These are phyloP conservation scores for Monilinia polystroma DNA, from an alignment of 2,329 filamentous ascomycete genomes.

Conservation along the genomic window DNA sequence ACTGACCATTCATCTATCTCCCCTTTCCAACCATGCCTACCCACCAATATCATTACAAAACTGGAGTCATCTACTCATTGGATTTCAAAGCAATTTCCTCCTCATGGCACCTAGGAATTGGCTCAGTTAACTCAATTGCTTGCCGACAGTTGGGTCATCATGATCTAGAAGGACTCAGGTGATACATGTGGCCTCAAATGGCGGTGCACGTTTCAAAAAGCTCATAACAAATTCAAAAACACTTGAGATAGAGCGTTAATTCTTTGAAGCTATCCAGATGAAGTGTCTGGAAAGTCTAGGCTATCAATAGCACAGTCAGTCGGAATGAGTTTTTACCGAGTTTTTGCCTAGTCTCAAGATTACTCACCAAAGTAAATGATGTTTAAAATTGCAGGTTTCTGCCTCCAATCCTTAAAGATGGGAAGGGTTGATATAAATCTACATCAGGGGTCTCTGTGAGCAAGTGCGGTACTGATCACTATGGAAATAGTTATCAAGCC, in stretches of 20 bases:
- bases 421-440: background rate
- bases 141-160: conserved; percentile 2
- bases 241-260: background rate
- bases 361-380: too few species aligned
- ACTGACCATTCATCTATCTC: background rate
- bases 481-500: background rate
- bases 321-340: background rate
- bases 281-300: background rate
- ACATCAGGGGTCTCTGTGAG: background rate
- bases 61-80: background rate
- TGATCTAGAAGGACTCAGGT: background rate
- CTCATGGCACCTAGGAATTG: background rate
- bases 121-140: background rate
- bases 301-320: background rate
- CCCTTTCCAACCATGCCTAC: background rate
- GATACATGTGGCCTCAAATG: background rate
- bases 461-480: conserved; percentile 15
- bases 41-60: background rate
- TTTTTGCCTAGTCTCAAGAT: background rate
- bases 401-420: background rate
- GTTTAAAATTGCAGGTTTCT: background rate
- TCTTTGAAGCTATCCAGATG: background rate
- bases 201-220: conserved; percentile 2
- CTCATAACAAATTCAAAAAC: background rate
- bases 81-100: background rate